Percentiles rank a stretch among this genome's conserved stretches.
These are phyloP conservation scores for Paracorniculantispora psalliotae DNA, from an alignment of 2,329 filamentous ascomycete genomes.

Conservation along the genomic window DNA sequence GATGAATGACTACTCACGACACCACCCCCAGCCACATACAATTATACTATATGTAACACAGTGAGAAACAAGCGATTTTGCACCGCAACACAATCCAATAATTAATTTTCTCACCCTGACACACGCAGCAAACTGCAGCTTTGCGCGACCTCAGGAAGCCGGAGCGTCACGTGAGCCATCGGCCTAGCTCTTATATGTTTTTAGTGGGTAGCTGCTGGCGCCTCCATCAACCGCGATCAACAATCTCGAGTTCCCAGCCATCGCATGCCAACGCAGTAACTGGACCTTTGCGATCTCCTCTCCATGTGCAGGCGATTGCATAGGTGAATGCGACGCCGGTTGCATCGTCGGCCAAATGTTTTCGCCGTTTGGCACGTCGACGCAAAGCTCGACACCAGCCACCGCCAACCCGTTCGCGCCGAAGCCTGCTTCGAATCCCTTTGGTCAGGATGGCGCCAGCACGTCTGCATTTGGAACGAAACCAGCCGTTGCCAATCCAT, in stretches of 20 bases:
- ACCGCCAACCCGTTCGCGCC: slow-evolving; percentile 31
- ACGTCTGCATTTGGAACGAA: slow-evolving; percentile 17
- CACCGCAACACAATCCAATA: background rate
- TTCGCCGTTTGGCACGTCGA: slow-evolving; percentile 32
- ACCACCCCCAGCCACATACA: background rate
- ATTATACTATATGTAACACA: background rate
- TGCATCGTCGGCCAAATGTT: slow-evolving; percentile 38
- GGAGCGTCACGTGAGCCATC: slow-evolving; percentile 8
- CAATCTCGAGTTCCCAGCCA: slow-evolving; percentile 6
- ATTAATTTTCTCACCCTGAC: background rate
- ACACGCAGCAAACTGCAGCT: background rate
- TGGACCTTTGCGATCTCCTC: slow-evolving; percentile 15
- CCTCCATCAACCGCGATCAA: slow-evolving; percentile 12
- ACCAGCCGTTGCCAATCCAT: slow-evolving; percentile 20
- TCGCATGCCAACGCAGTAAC: slow-evolving; percentile 4
- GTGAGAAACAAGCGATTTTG: background rate
- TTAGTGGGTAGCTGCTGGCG: slow-evolving; percentile 12
- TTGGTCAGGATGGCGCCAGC: slow-evolving; percentile 27
- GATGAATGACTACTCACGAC: background rate
- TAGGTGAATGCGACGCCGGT: slow-evolving; percentile 36
- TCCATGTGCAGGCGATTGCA: slow-evolving; percentile 30
- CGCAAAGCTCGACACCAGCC: slow-evolving; percentile 30
- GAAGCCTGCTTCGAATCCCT: slow-evolving; percentile 24
- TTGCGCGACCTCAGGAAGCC: background rate
- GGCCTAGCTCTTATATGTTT: background rate